Evolutionary conservation across 352 stramenopile species (phyloP), one percentile per base, ranked within the genome.

Genomic region (Phytophthora constricta): DNA sequence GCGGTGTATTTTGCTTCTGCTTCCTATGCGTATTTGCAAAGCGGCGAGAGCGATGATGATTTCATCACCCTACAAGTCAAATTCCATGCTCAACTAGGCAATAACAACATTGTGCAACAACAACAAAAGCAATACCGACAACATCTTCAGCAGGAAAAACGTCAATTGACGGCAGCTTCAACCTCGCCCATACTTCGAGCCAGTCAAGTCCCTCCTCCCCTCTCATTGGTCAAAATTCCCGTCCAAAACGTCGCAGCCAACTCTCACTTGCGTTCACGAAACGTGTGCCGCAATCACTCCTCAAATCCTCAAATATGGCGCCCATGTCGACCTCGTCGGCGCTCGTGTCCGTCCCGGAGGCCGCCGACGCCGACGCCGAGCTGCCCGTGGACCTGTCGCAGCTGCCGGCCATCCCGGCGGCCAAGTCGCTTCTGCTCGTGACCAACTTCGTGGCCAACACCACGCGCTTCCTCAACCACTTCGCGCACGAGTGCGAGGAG

Each of bases 361-460:
- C 50, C n/a, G 19, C 63, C 4, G 80, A 90, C 27, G 80, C 91
- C 17, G 79, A 91, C 31, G 76, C 82, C 28, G 87, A 95, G 37
- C 72, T 93, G 1, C 87, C 85, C 5, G 67, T 95, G 25, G 87
- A 95, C 56, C 74, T 95, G 10, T 89, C 84, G 34, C 87, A 95
- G 68, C 67, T 95, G 33, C 81, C 84, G 34, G 65, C 80, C 47
- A 91, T 94, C 47, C 86, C 87, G 17, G 81, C 87, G 60, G 49
- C 82, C 55, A 95, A 95, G 71, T 89, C 84, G 50, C 72, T 95
- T 56, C 64, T 95, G 64, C 79, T 96, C 10, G 69, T 96, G 58
- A 96, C 90, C 74, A 95, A 96, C 62, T 96, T 96, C 57, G 83
- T 93, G 42, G 73, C 84, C 51, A 96, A 95, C 74, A 94, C 85